These are phyloP conservation scores for Nematocida parisii DNA, from an alignment of 371 early-diverging fungal genomes.

Conservation along the genomic window DNA sequence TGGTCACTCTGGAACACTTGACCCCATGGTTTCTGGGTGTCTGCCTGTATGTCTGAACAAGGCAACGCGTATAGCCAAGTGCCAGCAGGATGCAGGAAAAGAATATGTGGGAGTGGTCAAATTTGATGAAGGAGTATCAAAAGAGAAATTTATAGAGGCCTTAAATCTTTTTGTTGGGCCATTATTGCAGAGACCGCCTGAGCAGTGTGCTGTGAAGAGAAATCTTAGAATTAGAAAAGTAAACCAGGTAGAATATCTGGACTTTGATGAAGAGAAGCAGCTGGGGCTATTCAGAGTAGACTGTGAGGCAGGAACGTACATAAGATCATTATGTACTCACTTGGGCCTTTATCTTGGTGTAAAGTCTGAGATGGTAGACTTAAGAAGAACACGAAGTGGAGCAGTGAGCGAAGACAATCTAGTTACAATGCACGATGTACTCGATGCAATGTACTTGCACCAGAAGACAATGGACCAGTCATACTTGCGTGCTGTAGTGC, in stretches of 20 bases:
- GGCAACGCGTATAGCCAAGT: slow-evolving; percentile 96
- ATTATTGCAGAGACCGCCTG: slow-evolving; percentile 96
- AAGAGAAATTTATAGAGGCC: slow-evolving; percentile 71
- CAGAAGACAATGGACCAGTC: slow-evolving; percentile 87
- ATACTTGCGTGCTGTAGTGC: slow-evolving; percentile 86
- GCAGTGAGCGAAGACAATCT: slow-evolving; percentile 78
- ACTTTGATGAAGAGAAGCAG: slow-evolving; percentile 83
- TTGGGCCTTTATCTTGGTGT: slow-evolving; percentile 89
- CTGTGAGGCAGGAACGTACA: slow-evolving; percentile 99
- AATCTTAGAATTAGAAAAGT: slow-evolving; percentile 97
- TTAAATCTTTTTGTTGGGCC: slow-evolving; percentile 91
- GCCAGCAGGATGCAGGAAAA: slow-evolving; percentile 93
- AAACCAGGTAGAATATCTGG: slow-evolving; percentile 85
- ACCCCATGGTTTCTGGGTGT: slow-evolving; percentile 98
- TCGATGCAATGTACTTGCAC: slow-evolving; percentile 94
- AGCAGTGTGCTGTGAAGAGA: slow-evolving; percentile 98
- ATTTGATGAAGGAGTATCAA: slow-evolving; percentile 68
- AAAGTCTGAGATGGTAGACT: slow-evolving; percentile 98
- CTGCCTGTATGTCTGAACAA: slow-evolving; percentile 95
- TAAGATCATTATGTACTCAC: slow-evolving; percentile 97
- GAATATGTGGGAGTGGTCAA: slow-evolving; percentile 94
- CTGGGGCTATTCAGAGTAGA: slow-evolving; percentile 91
- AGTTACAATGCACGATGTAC: slow-evolving; percentile 95
- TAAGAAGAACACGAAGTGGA: slow-evolving; percentile 94
- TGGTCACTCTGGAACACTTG: slow-evolving; percentile 96